A percentile compares a stretch with the other conserved stretches of the same genome.
Evolutionary conservation across 371 early-diverging fungal genomes (phyloP).

Genomic region (Chytridium lagenaria): DNA sequence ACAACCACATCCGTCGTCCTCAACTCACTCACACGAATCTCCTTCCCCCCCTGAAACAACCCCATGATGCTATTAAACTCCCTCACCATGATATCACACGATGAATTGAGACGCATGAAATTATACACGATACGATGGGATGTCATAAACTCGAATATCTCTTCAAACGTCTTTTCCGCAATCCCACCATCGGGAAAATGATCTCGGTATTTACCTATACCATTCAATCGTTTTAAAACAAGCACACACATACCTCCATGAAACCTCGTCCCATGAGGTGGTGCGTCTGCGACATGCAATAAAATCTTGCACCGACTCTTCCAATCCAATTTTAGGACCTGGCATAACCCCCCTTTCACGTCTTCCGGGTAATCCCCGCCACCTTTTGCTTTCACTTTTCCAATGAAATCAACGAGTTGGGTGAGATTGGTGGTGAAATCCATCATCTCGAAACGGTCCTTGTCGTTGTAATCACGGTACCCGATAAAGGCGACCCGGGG

Average conservation of each 20-base stretch:
- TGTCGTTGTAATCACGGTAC: slow-evolving; percentile 9
- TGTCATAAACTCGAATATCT: slow-evolving; percentile 1
- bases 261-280: slow-evolving; percentile 2
- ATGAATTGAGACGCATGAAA: background rate
- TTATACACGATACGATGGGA: background rate
- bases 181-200: background rate
- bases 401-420: background rate
- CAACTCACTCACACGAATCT: background rate
- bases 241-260: slow-evolving; percentile 3
- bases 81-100: background rate
- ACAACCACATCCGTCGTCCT: background rate
- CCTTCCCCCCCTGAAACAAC: background rate
- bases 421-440: slow-evolving; percentile 4
- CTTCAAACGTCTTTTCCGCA: background rate
- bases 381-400: background rate
- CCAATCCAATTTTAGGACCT: slow-evolving; percentile 5
- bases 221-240: background rate
- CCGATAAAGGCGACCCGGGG: slow-evolving; percentile 11
- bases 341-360: slow-evolving; percentile 7
- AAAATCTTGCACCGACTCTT: slow-evolving; percentile 9
- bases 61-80: background rate
- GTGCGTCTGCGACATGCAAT: slow-evolving; percentile 12
- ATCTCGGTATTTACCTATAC: background rate
- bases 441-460: background rate
- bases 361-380: slow-evolving; percentile 14